Percentiles rank a stretch among this genome's conserved stretches.
Evolutionary conservation across 768 basidiomycete species (phyloP).

Genomic region (Trametes cingulata): DNA sequence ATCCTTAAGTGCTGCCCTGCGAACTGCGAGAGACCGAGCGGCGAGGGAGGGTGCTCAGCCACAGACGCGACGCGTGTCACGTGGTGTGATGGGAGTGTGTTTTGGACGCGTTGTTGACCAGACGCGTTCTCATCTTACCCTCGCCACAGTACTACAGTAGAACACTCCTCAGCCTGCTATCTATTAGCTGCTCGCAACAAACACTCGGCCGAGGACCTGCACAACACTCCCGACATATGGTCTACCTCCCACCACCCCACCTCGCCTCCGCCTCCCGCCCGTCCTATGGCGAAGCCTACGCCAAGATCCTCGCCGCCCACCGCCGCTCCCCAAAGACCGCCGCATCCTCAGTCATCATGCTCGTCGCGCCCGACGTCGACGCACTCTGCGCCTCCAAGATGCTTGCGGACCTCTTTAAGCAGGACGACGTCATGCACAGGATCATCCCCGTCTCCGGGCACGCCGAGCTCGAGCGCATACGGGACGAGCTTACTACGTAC

Average conservation of each 20-base stretch:
- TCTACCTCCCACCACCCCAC: conserved; percentile 73
- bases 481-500: conserved; percentile 64
- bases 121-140: not conserved
- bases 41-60: conserved; percentile 64
- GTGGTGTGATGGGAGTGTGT: conserved; percentile 7
- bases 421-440: conserved; percentile 91
- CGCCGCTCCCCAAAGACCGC: conserved; percentile 73
- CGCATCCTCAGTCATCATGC: conserved; percentile 80
- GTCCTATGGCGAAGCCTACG: conserved; percentile 76
- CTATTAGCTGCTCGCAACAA: not conserved
- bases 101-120: conserved; percentile 22
- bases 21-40: conserved; percentile 3
- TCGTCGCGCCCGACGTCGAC: conserved; percentile 90
- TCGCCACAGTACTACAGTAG: not conserved
- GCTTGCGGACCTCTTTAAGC: conserved; percentile 84
- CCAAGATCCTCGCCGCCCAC: conserved; percentile 67
- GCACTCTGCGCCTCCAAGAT: conserved; percentile 89
- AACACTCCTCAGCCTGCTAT: not conserved
- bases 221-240: conserved; percentile 42
- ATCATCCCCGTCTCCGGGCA: conserved; percentile 89
- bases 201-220: not conserved
- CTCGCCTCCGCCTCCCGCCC: conserved; percentile 54
- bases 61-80: conserved; percentile 25
- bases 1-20: not conserved
- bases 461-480: conserved; percentile 66